Percentiles rank a stretch among this genome's conserved stretches.
Conservation (phyloP, 768 basidiomycete genomes). For the Tylopilus felleus region DNA sequence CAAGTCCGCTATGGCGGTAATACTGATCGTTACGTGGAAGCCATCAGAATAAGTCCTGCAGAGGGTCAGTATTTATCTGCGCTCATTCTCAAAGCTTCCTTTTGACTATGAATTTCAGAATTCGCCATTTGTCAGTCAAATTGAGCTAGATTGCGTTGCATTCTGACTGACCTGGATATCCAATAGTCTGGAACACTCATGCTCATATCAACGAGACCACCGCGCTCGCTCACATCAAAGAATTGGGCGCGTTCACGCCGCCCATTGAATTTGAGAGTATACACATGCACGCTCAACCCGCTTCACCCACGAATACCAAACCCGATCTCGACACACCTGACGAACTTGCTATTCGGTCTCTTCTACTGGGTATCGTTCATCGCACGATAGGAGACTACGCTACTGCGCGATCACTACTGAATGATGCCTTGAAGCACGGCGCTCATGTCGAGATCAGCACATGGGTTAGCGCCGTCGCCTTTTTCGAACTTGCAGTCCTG, state of each 20-base stretch:
- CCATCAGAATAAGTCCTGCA: conserved; percentile 63
- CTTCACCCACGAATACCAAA: not conserved
- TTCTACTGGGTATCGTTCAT: conserved; percentile 66
- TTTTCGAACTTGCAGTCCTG: conserved; percentile 70
- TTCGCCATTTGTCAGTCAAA: conserved; percentile 60
- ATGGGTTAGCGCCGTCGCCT: conserved; percentile 65
- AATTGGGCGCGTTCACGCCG: conserved; percentile 50
- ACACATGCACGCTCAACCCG: conserved; percentile 15
- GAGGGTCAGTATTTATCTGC: conserved; percentile 49
- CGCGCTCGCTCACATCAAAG: conserved; percentile 58
- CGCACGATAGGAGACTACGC: conserved; percentile 50
- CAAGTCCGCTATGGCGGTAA: conserved; percentile 53
- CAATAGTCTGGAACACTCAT: conserved; percentile 76
- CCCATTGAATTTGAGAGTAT: conserved; percentile 33
- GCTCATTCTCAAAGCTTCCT: not conserved
- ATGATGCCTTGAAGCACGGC: conserved; percentile 47
- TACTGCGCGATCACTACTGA: conserved; percentile 46
- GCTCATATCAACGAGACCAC: conserved; percentile 51
- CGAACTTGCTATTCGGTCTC: conserved; percentile 63
- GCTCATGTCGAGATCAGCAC: conserved; percentile 46
- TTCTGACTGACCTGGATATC: conserved; percentile 2
- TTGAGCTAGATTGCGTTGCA: not conserved
- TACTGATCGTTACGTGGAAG: conserved; percentile 47
- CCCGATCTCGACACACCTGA: conserved; percentile 64
- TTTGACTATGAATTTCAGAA: conserved; percentile 39